Evolutionary conservation across 1,139 yeast genomes (phyloP).

Genomic region (Candida pseudoviswanathii): DNA sequence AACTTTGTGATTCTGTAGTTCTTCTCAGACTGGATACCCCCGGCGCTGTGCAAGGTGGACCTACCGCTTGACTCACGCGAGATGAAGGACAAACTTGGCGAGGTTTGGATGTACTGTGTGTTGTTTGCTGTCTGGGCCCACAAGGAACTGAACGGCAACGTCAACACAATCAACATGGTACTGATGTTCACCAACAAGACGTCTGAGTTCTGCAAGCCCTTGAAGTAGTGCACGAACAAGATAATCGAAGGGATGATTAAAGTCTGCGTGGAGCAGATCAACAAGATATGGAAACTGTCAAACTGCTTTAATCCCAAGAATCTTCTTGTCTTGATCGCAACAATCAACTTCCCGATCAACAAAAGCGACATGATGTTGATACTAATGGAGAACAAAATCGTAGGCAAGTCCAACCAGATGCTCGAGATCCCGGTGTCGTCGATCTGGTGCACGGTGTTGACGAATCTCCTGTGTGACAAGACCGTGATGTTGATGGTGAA

Average conservation of each 20-base stretch:
- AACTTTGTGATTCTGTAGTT: slow-evolving; percentile 7
- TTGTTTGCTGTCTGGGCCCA: slow-evolving; percentile 78
- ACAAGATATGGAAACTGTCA: slow-evolving; percentile 74
- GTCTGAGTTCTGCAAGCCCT: slow-evolving; percentile 11
- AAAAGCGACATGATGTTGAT: slow-evolving; percentile 63
- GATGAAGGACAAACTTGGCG: slow-evolving; percentile 24
- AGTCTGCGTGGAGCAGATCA: slow-evolving; percentile 83
- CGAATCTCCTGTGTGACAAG: slow-evolving; percentile 14
- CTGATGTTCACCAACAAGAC: slow-evolving; percentile 27
- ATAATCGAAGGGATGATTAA: slow-evolving; percentile 75
- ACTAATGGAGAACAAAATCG: slow-evolving; percentile 68
- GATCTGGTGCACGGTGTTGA: slow-evolving; percentile 1
- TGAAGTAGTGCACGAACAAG: slow-evolving; percentile 52
- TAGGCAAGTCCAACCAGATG: slow-evolving; percentile 46
- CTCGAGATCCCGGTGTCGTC: neutral
- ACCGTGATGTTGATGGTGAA: slow-evolving; percentile 49
- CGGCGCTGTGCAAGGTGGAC: slow-evolving; percentile 12
- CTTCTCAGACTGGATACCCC: neutral
- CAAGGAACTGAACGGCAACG: slow-evolving; percentile 80
- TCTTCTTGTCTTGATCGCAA: slow-evolving; percentile 73
- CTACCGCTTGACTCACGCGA: slow-evolving; percentile 16
- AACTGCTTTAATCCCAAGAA: slow-evolving; percentile 79
- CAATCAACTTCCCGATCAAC: slow-evolving; percentile 58
- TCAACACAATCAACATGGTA: slow-evolving; percentile 49
- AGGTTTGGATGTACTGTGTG: slow-evolving; percentile 10